Conservation (phyloP, 1,284 basidiomycete species). For the Ganoderma sinense region DNA sequence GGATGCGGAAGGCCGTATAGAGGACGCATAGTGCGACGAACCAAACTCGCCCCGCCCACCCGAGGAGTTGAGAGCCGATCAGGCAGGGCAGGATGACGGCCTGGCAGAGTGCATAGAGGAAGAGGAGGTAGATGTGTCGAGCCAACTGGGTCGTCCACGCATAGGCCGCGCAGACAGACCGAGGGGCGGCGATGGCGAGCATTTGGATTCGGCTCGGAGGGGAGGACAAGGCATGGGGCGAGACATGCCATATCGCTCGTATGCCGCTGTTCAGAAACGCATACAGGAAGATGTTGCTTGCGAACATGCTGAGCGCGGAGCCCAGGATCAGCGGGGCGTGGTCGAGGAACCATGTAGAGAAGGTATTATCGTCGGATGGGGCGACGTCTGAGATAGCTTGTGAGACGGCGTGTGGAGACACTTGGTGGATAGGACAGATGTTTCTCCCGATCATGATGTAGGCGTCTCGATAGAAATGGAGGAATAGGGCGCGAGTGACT, state of each 20-base stretch:
- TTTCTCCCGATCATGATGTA: background rate
- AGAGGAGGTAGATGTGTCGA: background rate
- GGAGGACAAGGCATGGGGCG: background rate
- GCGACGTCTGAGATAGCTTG: background rate
- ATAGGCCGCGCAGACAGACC: no score
- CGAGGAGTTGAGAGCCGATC: background rate
- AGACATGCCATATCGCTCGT: background rate
- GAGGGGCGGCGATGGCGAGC: background rate
- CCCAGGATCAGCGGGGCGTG: background rate
- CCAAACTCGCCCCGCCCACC: background rate
- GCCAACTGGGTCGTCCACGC: background rate
- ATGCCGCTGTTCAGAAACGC: background rate
- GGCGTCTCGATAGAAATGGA: background rate
- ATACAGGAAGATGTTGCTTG: constrained; percentile 2
- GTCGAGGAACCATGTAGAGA: background rate
- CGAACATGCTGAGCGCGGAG: background rate
- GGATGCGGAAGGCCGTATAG: background rate
- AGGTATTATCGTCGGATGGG: background rate
- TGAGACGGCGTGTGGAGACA: background rate
- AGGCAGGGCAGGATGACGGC: background rate
- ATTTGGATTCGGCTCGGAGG: background rate
- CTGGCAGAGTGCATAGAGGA: background rate
- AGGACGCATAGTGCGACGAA: background rate
- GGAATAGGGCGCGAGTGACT: background rate
- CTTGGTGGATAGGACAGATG: background rate